A percentile compares a stretch with the other conserved stretches of the same genome.
phyloP scores from a whole-genome alignment of 495 filamentous ascomycete genomes.

The Penicillium daleae region DNA sequence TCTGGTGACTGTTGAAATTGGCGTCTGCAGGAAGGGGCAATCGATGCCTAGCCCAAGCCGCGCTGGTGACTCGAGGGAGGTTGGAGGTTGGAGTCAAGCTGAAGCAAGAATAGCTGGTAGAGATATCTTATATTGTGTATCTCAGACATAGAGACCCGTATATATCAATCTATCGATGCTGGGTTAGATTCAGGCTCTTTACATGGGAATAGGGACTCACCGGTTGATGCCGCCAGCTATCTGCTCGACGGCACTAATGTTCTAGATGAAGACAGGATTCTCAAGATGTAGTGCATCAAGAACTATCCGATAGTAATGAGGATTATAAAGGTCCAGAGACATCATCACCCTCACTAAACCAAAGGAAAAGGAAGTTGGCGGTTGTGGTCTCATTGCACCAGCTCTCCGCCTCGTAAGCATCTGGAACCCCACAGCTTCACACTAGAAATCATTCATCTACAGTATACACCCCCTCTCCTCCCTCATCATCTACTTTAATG shows the following conservation, averaged over 20 bases:
- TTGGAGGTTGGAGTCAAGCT: too few relatives aligned
- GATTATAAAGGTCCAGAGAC: neutral
- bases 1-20: neutral
- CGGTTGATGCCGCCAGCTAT: neutral
- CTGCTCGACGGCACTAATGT: neutral
- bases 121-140: neutral
- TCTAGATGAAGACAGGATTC: neutral
- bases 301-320: neutral
- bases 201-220: neutral
- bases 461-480: neutral
- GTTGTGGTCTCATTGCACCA: neutral
- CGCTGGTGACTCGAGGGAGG: neutral
- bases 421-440: slow-evolving; percentile 3
- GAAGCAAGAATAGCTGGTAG: neutral
- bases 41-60: neutral
- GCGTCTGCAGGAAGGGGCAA: neutral
- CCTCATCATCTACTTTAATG: neutral
- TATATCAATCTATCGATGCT: neutral
- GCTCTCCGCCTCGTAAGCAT: slow-evolving; percentile 4
- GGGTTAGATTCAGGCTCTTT: neutral
- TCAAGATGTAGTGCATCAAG: neutral
- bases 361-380: neutral
- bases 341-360: neutral
- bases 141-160: neutral
- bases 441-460: neutral